These are phyloP conservation scores for Protea cynaroides DNA, from an alignment of 164 flowering plant species.

Conservation along the genomic window DNA sequence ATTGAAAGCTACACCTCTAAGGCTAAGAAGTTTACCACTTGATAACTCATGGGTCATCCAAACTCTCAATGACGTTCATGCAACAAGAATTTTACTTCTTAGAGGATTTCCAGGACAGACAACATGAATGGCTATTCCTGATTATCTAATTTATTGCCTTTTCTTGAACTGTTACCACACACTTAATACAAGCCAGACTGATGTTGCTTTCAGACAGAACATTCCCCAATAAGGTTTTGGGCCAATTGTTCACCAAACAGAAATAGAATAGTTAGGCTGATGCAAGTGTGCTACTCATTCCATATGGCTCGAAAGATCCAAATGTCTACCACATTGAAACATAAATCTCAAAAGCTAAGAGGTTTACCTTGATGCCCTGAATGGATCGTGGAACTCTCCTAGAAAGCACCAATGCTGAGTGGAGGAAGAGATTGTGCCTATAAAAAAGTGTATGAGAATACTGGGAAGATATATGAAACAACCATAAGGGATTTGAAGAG, in stretches of 20 bases:
- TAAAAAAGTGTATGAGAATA: conserved; percentile 8
- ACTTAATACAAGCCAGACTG: too few relatives aligned
- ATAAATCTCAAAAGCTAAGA: neutral
- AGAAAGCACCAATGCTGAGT: conserved; percentile 90
- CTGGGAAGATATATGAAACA: neutral
- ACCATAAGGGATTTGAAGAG: neutral
- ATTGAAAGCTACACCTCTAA: neutral
- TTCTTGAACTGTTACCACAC: neutral
- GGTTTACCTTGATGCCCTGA: conserved; percentile 60
- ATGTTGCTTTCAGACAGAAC: too few relatives aligned
- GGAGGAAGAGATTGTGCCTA: conserved; percentile 95
- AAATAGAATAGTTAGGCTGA: neutral
- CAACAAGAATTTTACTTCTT: neutral
- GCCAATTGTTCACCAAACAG: neutral
- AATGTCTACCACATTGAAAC: neutral
- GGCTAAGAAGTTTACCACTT: conserved; percentile 36
- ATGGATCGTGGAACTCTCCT: conserved; percentile 80
- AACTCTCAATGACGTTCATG: neutral
- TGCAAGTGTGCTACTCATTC: neutral
- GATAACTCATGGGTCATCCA: conserved; percentile 58
- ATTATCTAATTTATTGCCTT: neutral
- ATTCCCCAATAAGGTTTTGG: neutral
- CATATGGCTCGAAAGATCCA: neutral
- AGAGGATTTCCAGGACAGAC: neutral
- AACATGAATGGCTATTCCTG: neutral